Base-by-base conservation (phyloP, 2,329 filamentous ascomycete genomes). In the Ilyonectria robusta region DNA sequence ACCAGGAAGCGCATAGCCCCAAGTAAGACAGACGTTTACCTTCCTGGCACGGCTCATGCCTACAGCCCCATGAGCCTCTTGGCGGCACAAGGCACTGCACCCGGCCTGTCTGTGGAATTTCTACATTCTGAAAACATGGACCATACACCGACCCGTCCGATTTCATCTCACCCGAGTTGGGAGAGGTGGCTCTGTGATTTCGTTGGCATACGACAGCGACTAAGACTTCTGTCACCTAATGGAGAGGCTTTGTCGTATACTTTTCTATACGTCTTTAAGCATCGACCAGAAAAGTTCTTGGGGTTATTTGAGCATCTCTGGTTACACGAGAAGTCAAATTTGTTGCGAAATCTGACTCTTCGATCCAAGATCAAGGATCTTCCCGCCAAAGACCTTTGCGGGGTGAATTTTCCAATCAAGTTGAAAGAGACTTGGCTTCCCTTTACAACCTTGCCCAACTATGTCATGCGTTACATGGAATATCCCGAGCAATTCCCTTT, bases 351-450 rank as follows among this genome's bases (percentile, higher is more conserved):
- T 1, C 33, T 6, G 3, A 17, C 2, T 29, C 19, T 69, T 23
- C n/a, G 50, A 15, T 66, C 57, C 1, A 17, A 40, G 1, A 56
- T 72, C 5, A 0, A 26, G 17, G 4, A 65, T 9, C 31, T 72
- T 4, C 19, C 65, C 0, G 69, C 65, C 2, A 57, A 64, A 0
- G 0, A 54, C 4, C 65, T 72, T 42, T 72, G 70, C 10, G 54
- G 40, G 42, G 60, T 71, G 1, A 2, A n/a, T 0, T 70, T 44
- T 17, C n/a, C 54, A 6, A 0, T n/a, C 0, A 59, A 46, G 0
- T 31, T 72, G 0, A 40, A 50, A 15, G 19, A 68, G 0, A 62
- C 69, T 0, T 72, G 69, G 70, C 62, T 72, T 57, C 69, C 69
- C 4, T 2, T 44, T 6, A 54, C 53, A 10, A 2, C 21, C 1